Evolutionary conservation across 2,329 filamentous ascomycete genomes (phyloP).

Genomic region (Diaporthe caulivora): DNA sequence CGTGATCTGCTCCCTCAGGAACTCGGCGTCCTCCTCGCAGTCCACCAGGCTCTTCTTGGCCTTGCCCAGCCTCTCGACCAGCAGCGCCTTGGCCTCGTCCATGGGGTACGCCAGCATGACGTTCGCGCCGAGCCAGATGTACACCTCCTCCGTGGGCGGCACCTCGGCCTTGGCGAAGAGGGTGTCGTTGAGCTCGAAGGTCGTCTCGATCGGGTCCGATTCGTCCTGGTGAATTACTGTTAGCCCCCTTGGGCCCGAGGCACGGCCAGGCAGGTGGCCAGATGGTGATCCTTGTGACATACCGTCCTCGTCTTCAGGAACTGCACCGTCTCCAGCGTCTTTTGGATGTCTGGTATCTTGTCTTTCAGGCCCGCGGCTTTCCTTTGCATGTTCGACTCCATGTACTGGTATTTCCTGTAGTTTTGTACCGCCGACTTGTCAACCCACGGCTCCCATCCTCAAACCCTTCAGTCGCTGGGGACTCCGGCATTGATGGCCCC

Average conservation of each 20-base stretch:
- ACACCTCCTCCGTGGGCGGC: constrained; percentile 88
- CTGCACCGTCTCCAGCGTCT: constrained; percentile 90
- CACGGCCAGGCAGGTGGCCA: too few relatives aligned
- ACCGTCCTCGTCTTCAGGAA: constrained; percentile 86
- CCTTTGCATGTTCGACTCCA: constrained; percentile 93
- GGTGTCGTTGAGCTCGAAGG: constrained; percentile 97
- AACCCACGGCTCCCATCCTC: background rate
- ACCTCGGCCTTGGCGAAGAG: constrained; percentile 90
- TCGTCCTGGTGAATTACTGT: constrained; percentile 51
- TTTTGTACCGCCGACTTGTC: constrained; percentile 43
- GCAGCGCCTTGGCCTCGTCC: constrained; percentile 83
- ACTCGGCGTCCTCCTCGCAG: constrained; percentile 96
- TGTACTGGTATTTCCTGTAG: constrained; percentile 96
- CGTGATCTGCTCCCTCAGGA: constrained; percentile 95
- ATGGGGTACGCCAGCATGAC: constrained; percentile 98
- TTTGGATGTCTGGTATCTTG: constrained; percentile 97
- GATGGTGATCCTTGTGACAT: constrained; percentile 41
- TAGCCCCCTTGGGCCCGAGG: too few relatives aligned
- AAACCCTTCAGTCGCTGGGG: background rate
- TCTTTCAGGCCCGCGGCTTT: constrained; percentile 85
- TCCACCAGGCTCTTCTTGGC: constrained; percentile 86
- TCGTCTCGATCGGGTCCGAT: constrained; percentile 84
- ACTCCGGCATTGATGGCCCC: constrained; percentile 29
- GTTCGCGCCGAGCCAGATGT: constrained; percentile 97
- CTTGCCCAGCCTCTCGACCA: constrained; percentile 81